These are phyloP conservation scores for Gossypium laxum DNA, from an alignment of 441 rosid species.

Conservation along the genomic window DNA sequence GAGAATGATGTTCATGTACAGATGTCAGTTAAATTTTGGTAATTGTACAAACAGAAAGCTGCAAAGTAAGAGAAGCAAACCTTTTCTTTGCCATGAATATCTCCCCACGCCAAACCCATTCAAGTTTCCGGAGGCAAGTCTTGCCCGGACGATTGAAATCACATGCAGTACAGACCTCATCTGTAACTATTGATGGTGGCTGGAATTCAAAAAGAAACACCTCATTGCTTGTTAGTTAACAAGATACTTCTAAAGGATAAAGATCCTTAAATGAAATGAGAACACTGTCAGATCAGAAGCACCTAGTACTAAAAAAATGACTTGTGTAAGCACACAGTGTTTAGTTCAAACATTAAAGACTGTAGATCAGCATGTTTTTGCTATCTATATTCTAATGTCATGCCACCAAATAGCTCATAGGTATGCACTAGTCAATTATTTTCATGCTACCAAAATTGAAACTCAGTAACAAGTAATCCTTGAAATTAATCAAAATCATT, in stretches of 20 bases:
- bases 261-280: not conserved
- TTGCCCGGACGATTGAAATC: constrained; percentile 95
- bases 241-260: constrained; percentile 4
- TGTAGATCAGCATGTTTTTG: not conserved
- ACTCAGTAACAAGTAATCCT: not conserved
- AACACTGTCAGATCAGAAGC: not conserved
- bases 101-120: constrained; percentile 99
- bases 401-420: constrained; percentile 2
- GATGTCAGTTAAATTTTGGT: constrained; percentile 17
- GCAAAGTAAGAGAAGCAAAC: constrained; percentile 26
- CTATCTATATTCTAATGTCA: not conserved
- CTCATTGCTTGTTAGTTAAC: not conserved
- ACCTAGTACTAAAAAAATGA: not conserved
- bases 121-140: constrained; percentile 91
- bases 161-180: constrained; percentile 92
- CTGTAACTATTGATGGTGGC: constrained; percentile 93
- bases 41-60: constrained; percentile 8
- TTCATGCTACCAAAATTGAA: not conserved
- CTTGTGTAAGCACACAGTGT: not conserved
- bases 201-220: constrained; percentile 34
- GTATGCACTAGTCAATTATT: not conserved
- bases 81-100: constrained; percentile 80
- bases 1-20: constrained; percentile 11
- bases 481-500: constrained; percentile 2
- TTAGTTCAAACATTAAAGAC: not conserved